Evolutionary conservation across 2,329 filamentous ascomycete genomes (phyloP), one percentile per base, ranked within the genome.

Genomic region (Graphilbum fragrans): DNA sequence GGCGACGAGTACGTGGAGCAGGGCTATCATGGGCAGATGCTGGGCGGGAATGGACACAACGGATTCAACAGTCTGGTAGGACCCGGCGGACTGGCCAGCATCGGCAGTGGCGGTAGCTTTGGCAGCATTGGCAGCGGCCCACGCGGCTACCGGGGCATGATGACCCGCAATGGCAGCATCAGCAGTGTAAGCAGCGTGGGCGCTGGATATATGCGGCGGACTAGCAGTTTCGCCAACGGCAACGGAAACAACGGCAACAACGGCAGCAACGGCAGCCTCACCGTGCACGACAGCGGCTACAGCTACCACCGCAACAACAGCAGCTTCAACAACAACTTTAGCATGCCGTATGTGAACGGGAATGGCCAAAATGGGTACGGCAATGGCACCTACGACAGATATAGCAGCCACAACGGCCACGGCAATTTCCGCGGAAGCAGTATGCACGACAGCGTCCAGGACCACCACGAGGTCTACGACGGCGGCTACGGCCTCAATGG

Each of bases 1-100:
- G 49, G 44, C 5, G 45, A 46, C 43, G 53, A 54, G 33, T 56
- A 53, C 42, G 47, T 47, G n/a, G 52, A 57, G 19, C 38, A 47
- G 3, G 51, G 53, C 18, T 53, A 53, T 21, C 10, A 17, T 17
- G 32, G 3, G 14, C 5, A 34, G 14, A 32, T 5, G 6, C 29
- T 12, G 9, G 29, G 29, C 10, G 29, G 29, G 29, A 9, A 7
- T 7, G 29, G 5, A 36, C 14, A 31, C 38, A n/a, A 35, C 8
- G 43, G 35, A 6, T 23, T 22, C 20, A 21, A 37, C 11, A 7
- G 6, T 8, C 35, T 9, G 4, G 19, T 11, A 4, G 35, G 35
- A 9, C 36, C 22, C 36, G 29, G 7, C n/a, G 32, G 17, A 17
- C 32, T 34, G 5, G 32, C n/a, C 32, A 34, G 32, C 32, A 10